Evolutionary conservation across 768 basidiomycete species (phyloP), one percentile per base, ranked within the genome.

Genomic region (Lactifluus piperatus): DNA sequence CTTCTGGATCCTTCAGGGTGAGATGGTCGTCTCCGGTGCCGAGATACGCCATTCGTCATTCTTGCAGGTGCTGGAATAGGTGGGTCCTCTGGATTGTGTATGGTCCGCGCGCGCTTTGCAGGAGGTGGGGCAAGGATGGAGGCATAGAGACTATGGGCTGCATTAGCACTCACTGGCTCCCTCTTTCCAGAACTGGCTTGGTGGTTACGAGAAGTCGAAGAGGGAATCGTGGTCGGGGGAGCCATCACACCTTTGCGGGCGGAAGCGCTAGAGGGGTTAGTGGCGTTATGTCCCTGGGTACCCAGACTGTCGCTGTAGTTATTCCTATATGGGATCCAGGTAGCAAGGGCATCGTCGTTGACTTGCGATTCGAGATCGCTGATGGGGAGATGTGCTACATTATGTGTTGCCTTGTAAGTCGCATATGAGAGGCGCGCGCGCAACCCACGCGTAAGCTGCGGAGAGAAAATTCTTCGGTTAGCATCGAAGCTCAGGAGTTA

Each of bases 391-490:
- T 83, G 80, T 10, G 84, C 75, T 56, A 88, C 72, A 69, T 89
- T 86, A 71, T 89, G 81, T 14, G 79, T 78, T 5, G 90, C 88
- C 73, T 92, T 92, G 79, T 86, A 91, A 1, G 86, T 85, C 24
- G 90, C 90, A 72, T 90, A 89, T 0, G 87, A 81, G 52, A 93
- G 80, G 64, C 89, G 85, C 66, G 89, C 79, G 62, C 91, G 83
- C 57, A 93, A 79, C 54, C 81, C 84, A 69, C 87, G 86, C 68
- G 88, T 88, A 32, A 92, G 82, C 90, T 92, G 75, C 55, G 66
- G 52, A 58, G 58, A 72, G 44, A 52, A 46, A 58, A 65, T 32
- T 61, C 61, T 50, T 51, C 57, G 61, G 39, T 68, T 67, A 66
- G 68, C 62, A 54, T 60, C 60, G 52, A 47, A 30, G 26, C 32